Conservation (phyloP, 1,284 basidiomycete genomes). For the Malassezia cuniculi region DNA sequence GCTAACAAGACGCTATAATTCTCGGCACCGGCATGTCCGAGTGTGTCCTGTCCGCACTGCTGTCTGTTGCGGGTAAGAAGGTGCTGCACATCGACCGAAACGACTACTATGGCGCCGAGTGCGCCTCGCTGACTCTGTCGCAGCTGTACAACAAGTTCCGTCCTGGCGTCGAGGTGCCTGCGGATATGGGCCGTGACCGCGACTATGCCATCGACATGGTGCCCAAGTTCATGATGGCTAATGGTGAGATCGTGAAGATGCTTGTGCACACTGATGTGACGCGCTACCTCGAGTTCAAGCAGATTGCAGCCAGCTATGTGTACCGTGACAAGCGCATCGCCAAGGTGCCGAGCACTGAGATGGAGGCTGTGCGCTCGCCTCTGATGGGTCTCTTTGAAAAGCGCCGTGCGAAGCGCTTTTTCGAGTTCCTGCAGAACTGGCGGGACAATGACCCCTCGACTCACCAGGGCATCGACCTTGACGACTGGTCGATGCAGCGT, state of each 20-base stretch:
- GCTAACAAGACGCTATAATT: slow-evolving; percentile 35
- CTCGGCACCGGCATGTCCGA: slow-evolving; percentile 87
- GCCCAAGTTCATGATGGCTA: slow-evolving; percentile 67
- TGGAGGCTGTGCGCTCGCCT: slow-evolving; percentile 86
- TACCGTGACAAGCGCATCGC: slow-evolving; percentile 93
- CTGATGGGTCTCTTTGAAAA: slow-evolving; percentile 99
- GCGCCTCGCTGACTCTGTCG: slow-evolving; percentile 89
- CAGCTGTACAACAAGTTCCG: slow-evolving; percentile 97
- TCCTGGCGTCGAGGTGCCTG: slow-evolving; percentile 46
- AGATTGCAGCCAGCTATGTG: slow-evolving; percentile 95
- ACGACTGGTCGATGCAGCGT: slow-evolving; percentile 38
- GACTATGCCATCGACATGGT: slow-evolving; percentile 45
- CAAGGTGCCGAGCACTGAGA: slow-evolving; percentile 94
- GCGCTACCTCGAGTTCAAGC: slow-evolving; percentile 98
- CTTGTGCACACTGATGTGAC: slow-evolving; percentile 98
- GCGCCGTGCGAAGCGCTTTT: slow-evolving; percentile 94
- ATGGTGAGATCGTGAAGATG: slow-evolving; percentile 93
- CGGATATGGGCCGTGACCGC: slow-evolving; percentile 48
- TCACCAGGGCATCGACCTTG: slow-evolving; percentile 55
- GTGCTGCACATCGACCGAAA: slow-evolving; percentile 98
- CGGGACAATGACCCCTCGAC: slow-evolving; percentile 84
- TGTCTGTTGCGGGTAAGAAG: slow-evolving; percentile 98
- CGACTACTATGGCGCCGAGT: slow-evolving; percentile 97
- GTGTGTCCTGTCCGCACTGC: slow-evolving; percentile 71
- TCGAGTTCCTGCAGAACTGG: slow-evolving; percentile 91